Evolutionary conservation across 2,329 filamentous ascomycete genomes (phyloP).

Genomic region (Dactylellina drechsleri): DNA sequence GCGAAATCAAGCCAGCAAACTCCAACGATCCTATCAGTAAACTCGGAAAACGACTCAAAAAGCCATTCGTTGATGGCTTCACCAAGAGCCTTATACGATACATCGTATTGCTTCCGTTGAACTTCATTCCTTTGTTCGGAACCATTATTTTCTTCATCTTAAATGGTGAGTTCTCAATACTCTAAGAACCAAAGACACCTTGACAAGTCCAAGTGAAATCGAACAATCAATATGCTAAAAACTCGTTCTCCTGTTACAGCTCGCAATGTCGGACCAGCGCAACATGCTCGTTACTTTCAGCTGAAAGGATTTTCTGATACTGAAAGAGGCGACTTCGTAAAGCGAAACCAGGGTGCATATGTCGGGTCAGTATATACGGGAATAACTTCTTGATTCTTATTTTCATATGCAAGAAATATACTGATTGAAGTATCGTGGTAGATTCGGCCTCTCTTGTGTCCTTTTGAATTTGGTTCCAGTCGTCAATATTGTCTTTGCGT

Average conservation of each 20-base stretch:
- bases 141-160: conserved; percentile 81
- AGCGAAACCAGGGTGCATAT: conserved; percentile 78
- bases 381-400: neutral
- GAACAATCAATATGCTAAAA: neutral
- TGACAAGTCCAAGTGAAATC: neutral
- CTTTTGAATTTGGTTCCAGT: conserved; percentile 86
- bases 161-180: conserved; percentile 68
- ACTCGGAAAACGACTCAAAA: conserved; percentile 69
- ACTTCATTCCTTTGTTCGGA: conserved; percentile 90
- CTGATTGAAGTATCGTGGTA: conserved; percentile 61
- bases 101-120: conserved; percentile 86
- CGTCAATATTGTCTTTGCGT: conserved; percentile 82
- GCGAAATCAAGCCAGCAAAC: conserved; percentile 71
- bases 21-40: conserved; percentile 65
- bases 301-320: conserved; percentile 80
- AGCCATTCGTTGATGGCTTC: conserved; percentile 67
- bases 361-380: conserved; percentile 70
- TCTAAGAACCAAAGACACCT: neutral
- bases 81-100: conserved; percentile 76
- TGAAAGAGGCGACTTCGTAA: conserved; percentile 75
- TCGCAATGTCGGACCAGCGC: conserved; percentile 66
- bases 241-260: conserved; percentile 23
- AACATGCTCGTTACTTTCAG: conserved; percentile 81
- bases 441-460: conserved; percentile 78
- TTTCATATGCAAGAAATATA: neutral